Conservation (phyloP, 176 grass and related monocot species). For the Oryza meyeriana region DNA sequence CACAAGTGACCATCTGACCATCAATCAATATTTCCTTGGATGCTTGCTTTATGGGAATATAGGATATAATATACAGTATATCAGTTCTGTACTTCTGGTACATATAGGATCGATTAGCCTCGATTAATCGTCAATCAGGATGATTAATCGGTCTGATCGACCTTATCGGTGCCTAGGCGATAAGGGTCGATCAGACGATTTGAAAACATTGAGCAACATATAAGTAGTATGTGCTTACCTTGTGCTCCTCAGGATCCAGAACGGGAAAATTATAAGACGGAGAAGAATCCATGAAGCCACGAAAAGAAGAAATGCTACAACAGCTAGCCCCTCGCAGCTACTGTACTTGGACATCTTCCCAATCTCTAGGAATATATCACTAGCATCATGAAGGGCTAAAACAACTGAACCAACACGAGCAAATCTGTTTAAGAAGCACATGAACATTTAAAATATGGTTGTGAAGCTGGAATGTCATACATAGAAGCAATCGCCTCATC, state of each 20-base stretch:
- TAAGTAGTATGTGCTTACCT: slow-evolving; percentile 49
- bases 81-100: too few relatives aligned
- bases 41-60: too few relatives aligned
- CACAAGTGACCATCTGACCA: too few relatives aligned
- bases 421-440: slow-evolving; percentile 54
- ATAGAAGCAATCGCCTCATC: slow-evolving; percentile 12
- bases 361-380: slow-evolving; percentile 84
- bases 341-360: slow-evolving; percentile 96
- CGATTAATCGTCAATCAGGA: too few relatives aligned
- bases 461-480: background rate
- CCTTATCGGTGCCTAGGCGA: too few relatives aligned
- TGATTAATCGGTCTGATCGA: too few relatives aligned
- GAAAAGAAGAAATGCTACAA: slow-evolving; percentile 66
- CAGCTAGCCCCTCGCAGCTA: slow-evolving; percentile 62
- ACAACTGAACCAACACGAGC: slow-evolving; percentile 74
- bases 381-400: slow-evolving; percentile 84
- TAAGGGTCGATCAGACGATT: too few relatives aligned
- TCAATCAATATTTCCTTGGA: too few relatives aligned
- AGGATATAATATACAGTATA: too few relatives aligned
- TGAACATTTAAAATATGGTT: slow-evolving; percentile 16
- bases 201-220: too few relatives aligned
- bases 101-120: too few relatives aligned
- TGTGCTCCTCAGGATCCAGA: slow-evolving; percentile 93
- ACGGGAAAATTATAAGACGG: slow-evolving; percentile 75
- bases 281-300: slow-evolving; percentile 81